phyloP scores from a whole-genome alignment of 2,329 filamentous ascomycete species.

The Phialocephala sp. region DNA sequence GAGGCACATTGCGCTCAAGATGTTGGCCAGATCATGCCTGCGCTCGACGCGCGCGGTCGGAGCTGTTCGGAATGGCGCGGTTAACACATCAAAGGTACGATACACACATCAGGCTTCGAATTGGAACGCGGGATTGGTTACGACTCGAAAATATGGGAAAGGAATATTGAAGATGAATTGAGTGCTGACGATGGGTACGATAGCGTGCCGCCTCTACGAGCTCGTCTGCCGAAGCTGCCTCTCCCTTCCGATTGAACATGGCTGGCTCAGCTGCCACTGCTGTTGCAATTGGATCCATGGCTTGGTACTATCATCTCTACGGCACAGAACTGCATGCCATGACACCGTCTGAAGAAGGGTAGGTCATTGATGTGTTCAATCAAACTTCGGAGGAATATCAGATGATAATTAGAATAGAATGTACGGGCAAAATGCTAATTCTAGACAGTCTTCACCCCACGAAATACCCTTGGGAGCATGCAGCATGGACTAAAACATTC shows the following conservation, averaged over 20 bases:
- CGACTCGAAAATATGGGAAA: not conserved
- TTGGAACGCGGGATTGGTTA: slow-evolving; percentile 7
- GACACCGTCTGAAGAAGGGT: slow-evolving; percentile 98
- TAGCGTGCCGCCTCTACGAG: slow-evolving; percentile 71
- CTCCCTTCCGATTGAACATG: slow-evolving; percentile 82
- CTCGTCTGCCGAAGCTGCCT: slow-evolving; percentile 71
- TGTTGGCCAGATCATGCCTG: slow-evolving; percentile 93
- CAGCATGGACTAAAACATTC: slow-evolving; percentile 91
- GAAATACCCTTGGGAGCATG: slow-evolving; percentile 94
- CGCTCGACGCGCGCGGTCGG: slow-evolving; percentile 87
- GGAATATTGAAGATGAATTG: slow-evolving; percentile 29
- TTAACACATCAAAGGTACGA: slow-evolving; percentile 77
- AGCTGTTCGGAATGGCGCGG: slow-evolving; percentile 75
- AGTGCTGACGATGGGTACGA: slow-evolving; percentile 47
- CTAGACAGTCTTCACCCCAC: slow-evolving; percentile 81
- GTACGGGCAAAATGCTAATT: slow-evolving; percentile 40
- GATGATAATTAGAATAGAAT: not conserved
- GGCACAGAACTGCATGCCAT: slow-evolving; percentile 85
- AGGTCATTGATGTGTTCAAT: slow-evolving; percentile 51
- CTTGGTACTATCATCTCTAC: slow-evolving; percentile 98
- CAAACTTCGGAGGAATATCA: not conserved
- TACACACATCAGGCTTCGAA: slow-evolving; percentile 51
- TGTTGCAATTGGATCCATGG: slow-evolving; percentile 85
- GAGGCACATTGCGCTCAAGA: slow-evolving; percentile 56
- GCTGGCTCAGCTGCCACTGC: slow-evolving; percentile 86